These are phyloP conservation scores for Pugionium cornutum DNA, from an alignment of 345 rosid genomes.

Conservation along the genomic window DNA sequence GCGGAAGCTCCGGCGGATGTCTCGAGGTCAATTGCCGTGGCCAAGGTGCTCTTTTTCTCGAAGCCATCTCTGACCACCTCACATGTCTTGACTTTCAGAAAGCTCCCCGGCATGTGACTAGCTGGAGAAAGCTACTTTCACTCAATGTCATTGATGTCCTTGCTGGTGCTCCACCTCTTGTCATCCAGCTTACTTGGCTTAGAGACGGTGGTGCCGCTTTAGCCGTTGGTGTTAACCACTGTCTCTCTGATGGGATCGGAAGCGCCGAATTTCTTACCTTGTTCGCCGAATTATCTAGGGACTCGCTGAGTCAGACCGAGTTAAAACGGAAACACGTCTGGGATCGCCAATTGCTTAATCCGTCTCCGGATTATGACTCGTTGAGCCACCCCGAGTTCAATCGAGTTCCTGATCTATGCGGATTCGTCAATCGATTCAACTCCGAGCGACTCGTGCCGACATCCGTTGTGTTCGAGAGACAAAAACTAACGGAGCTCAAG, in stretches of 20 bases:
- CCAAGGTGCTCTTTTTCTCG: constrained; percentile 70
- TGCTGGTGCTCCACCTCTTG: constrained; percentile 70
- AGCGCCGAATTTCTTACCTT: constrained; percentile 67
- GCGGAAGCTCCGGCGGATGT: constrained; percentile 9
- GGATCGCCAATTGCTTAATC: constrained; percentile 75
- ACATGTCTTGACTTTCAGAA: constrained; percentile 48
- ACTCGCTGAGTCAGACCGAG: constrained; percentile 33
- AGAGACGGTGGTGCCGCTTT: constrained; percentile 66
- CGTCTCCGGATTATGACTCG: constrained; percentile 37
- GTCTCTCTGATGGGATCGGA: constrained; percentile 75
- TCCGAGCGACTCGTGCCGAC: constrained; percentile 65
- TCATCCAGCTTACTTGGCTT: constrained; percentile 88
- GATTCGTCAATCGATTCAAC: constrained; percentile 61
- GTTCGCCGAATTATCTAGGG: constrained; percentile 54
- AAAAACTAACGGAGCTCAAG: constrained; percentile 54
- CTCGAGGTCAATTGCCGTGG: constrained; percentile 69
- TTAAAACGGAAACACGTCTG: constrained; percentile 51
- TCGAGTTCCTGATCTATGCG: constrained; percentile 60
- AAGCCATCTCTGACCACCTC: constrained; percentile 52
- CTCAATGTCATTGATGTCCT: constrained; percentile 66
- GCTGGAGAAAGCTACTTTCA: constrained; percentile 72
- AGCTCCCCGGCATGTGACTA: constrained; percentile 60
- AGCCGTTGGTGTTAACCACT: constrained; percentile 72
- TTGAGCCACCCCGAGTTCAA: constrained; percentile 58
- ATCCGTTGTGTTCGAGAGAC: constrained; percentile 48